Conservation (phyloP, 2,329 filamentous ascomycete species). For the Truncatella angustata region DNA sequence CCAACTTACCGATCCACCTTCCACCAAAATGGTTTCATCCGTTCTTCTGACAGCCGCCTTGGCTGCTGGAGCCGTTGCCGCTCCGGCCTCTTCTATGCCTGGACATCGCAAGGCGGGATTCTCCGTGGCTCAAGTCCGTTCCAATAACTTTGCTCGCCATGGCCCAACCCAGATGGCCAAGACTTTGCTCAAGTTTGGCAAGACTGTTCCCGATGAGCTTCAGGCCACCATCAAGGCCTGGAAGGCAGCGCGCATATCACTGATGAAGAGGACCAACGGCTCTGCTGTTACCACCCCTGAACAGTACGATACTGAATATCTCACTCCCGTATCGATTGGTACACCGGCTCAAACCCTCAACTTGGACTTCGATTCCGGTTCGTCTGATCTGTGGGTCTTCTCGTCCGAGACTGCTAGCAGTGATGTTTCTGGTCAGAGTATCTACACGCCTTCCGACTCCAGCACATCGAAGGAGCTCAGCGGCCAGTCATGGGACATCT, state of each 20-base stretch:
- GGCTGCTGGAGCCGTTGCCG: slow-evolving; percentile 2
- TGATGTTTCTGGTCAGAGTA: slow-evolving; percentile 24
- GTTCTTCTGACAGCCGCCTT: slow-evolving; percentile 1
- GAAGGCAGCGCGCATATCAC: neutral
- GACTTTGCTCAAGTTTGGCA: slow-evolving; percentile 7
- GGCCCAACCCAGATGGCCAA: slow-evolving; percentile 3
- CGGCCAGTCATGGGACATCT: slow-evolving; percentile 28
- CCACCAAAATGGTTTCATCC: slow-evolving; percentile 4
- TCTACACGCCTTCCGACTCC: slow-evolving; percentile 25
- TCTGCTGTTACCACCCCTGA: slow-evolving; percentile 25
- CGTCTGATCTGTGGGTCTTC: slow-evolving; percentile 35
- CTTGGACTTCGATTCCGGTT: slow-evolving; percentile 33
- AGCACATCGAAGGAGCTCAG: slow-evolving; percentile 23
- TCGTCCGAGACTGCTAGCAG: slow-evolving; percentile 21
- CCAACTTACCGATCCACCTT: neutral
- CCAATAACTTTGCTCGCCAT: neutral
- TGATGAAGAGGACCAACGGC: slow-evolving; percentile 16
- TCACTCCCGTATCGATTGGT: slow-evolving; percentile 30
- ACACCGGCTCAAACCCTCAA: slow-evolving; percentile 31
- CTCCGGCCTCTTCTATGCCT: neutral
- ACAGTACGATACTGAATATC: slow-evolving; percentile 28
- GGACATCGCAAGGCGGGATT: slow-evolving; percentile 5
- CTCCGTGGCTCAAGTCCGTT: slow-evolving; percentile 3
- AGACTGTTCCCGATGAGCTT: slow-evolving; percentile 2
- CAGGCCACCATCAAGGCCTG: neutral